Base-by-base conservation (phyloP, 108 stramenopile species). In the Cylindrotheca closterium region DNA sequence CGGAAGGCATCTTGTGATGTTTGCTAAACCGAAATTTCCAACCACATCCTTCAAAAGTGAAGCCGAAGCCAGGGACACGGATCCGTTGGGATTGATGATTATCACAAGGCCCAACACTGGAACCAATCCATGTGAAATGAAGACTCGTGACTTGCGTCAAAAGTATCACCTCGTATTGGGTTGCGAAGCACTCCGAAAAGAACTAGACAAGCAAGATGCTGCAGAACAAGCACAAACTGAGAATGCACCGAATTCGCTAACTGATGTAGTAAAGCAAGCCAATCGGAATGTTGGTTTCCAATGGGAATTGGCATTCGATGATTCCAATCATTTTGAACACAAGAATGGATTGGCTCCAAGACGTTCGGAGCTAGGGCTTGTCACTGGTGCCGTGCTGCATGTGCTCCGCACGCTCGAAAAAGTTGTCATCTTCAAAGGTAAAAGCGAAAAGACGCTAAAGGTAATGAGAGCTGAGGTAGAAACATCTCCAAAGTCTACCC, bases 21-120 rank as follows among this genome's bases (percentile, higher is more conserved):
- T 74, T 57, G 84, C 84, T 29, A 60, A 68, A 55, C 57, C 78
- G 30, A 85, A 79, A 58, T 67, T 76, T 26, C 55, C 60, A 37
- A 10, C 19, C 7, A 53, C 55, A 0, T 42, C 37, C 33, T 63
- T 65, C 30, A 55, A 71, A 15, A 46, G 18, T 28, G 59, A 48
- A 19, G 66, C 26, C n/a, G 79, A 77, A 29, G 53, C 23, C 24
- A 48, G 37, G 22, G 45, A 58, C 27, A 45, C 58, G 31, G 79
- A 80, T 68, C 74, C 79, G 21, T 49, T 71, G 23, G 73, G 78
- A 23, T 59, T 74, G 50, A 81, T 83, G 79, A 50, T 74, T 3
- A 65, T 86, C 32, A 67, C 79, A 12, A 70, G 85, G 24, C 81
- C 85, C 2, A 86, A 86, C 60, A 86, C 85, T 8, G 83, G 83